phyloP scores from a whole-genome alignment of 768 basidiomycete species.

The Cystofilobasidium capitatum region DNA sequence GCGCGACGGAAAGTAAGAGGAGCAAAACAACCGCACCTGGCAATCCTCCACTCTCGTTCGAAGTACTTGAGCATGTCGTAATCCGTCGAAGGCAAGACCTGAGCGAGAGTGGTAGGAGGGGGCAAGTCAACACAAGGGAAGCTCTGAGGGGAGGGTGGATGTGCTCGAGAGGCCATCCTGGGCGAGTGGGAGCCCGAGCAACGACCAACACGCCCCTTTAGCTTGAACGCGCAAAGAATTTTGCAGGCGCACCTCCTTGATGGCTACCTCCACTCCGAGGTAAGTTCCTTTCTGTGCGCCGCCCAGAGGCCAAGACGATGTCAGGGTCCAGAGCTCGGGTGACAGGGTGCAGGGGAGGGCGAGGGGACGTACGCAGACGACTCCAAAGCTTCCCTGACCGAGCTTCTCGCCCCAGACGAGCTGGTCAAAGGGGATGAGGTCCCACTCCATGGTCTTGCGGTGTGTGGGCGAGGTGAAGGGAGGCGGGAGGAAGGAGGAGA shows the following conservation, averaged over 20 bases:
- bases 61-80: conserved; percentile 73
- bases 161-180: no score
- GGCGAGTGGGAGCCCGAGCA: no score
- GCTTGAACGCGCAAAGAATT: background rate
- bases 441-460: conserved; percentile 12
- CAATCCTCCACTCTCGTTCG: conserved; percentile 94
- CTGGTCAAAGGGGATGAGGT: conserved; percentile 18
- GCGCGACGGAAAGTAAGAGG: background rate
- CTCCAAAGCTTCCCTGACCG: conserved; percentile 21
- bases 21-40: conserved; percentile 50
- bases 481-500: no score
- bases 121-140: background rate
- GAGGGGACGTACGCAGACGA: conserved; percentile 2
- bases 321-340: background rate
- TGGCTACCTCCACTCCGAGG: conserved; percentile 89
- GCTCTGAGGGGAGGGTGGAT: background rate
- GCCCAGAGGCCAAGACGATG: background rate
- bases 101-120: conserved; percentile 49
- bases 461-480: no score
- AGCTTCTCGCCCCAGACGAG: conserved; percentile 23
- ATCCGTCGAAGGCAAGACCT: conserved; percentile 30
- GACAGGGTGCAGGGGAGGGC: background rate
- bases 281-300: conserved; percentile 50
- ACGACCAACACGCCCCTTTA: no score
- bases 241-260: conserved; percentile 50